These are phyloP conservation scores for Biscogniauxia marginata DNA, from an alignment of 2,329 filamentous ascomycete genomes.

Conservation along the genomic window DNA sequence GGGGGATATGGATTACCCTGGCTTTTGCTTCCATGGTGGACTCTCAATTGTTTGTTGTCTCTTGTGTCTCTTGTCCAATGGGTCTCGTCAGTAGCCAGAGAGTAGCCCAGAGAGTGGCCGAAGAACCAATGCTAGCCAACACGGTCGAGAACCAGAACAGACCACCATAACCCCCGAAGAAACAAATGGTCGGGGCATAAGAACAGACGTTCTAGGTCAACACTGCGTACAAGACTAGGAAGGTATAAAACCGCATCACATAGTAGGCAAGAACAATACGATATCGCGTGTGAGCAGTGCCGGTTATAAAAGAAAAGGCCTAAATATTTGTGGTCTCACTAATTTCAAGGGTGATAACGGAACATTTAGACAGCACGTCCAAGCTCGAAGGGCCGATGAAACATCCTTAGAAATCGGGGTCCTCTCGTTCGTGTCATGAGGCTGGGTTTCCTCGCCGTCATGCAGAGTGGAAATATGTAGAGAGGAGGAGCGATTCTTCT, in stretches of 20 bases:
- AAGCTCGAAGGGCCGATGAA: background rate
- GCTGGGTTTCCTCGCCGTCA: no score
- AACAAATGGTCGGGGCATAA: background rate
- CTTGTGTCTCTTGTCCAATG: background rate
- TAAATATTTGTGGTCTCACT: background rate
- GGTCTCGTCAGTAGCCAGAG: background rate
- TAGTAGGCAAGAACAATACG: no score
- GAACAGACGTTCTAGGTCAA: background rate
- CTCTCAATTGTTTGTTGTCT: background rate
- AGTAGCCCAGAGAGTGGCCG: background rate
- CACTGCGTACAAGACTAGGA: slow-evolving; percentile 1
- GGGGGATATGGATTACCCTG: slow-evolving; percentile 32
- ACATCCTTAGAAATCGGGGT: background rate
- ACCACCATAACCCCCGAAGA: slow-evolving; percentile 4
- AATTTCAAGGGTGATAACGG: background rate
- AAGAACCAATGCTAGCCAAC: background rate
- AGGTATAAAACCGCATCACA: slow-evolving; percentile 4
- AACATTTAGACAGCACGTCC: background rate
- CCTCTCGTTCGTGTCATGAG: background rate
- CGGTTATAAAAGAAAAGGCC: no score
- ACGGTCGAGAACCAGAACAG: background rate
- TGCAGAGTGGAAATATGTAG: background rate
- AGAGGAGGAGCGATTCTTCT: background rate
- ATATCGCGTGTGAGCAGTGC: no score
- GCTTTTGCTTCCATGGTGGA: slow-evolving; percentile 48